Base-by-base conservation (phyloP, 169 alveolate species). In the Cryptosporidium andersoni region DNA sequence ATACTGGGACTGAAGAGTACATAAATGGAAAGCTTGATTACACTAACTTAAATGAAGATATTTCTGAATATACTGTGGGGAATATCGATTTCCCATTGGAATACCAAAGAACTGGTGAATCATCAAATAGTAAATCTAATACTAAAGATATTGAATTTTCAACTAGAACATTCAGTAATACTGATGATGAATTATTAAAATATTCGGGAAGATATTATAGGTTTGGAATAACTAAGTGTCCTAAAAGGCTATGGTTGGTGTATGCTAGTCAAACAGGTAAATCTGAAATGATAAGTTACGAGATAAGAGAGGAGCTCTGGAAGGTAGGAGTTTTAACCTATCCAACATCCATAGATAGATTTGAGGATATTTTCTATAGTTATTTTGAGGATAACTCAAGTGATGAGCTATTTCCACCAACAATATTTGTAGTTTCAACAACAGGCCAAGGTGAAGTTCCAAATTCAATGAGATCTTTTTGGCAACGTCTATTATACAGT, bases 371-470 rank as follows among this genome's bases (percentile, higher is more conserved):
- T 2, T 74, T 74, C 48, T 74, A 58, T 74, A 68, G 43, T 58
- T 74, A 45, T 43, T 74, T 74, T 60, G 68, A 58, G 11, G 42
- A 56, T 4, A 64, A 14, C 48, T 12, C 40, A 42, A 11, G 47
- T 6, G 36, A 74, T 7, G 49, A 74, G 47, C 45, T 47, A 9
- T 74, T 74, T 14, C 85, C 85, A 8, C 11, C 60, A 51, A 58
- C 58, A 25, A 58, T 74, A 11, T 74, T 74, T 74, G 52, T 74
- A n/a, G 12, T 74, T 25, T 74, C 85, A 40, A 74, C 85, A 74
- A 74, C 74, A 45, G 85, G 85, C 11, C 85, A 74, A 48, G 85
- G 85, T 7, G 74, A 74, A 34, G 85, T 74, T 25, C 85, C 85
- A n/a, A 68, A 74, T 58, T 58, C 39, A 8, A 74, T 74, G 85